Evolutionary conservation across 169 alveolate species (phyloP), one percentile per base, ranked within the genome.

Genomic region (Hammondia hammondi): DNA sequence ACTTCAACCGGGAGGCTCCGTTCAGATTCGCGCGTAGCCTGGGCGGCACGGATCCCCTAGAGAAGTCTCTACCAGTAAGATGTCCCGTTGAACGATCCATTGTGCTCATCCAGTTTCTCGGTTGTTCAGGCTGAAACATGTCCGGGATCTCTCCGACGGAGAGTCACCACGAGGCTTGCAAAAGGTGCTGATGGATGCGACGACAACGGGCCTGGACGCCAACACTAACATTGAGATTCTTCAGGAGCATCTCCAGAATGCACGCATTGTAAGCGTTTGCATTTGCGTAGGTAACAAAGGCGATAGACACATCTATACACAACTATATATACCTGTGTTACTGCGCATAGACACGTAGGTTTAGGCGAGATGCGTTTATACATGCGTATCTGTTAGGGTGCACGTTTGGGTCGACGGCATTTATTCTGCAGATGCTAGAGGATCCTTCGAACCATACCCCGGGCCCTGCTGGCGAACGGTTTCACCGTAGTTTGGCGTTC

Each of bases 121-220:
- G 27, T 1, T 21, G 32, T 82, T 19, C 90, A 82, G 90, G 9
- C 27, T 82, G 70, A 82, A 24, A 43, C 90, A 37, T 70, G 7
- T 82, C 39, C 71, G 70, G 37, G 70, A 82, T 24, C 37, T 82
- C 52, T 9, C 90, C 52, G 90, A 82, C 90, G 70, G 71, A 6
- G 24, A 17, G 32, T 82, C 90, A 5, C 90, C 90, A 17, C 72
- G 24, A 9, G 90, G 71, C 17, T 52, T 82, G 37, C 57, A 52
- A 9, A 43, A 77, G 87, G 48, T 32, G 27, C 29, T 77, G 56
- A 14, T 77, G 21, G 56, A 77, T 32, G 87, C 87, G 24, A 46
- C 87, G 27, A 7, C 48, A 14, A 21, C 48, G 10, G 87, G 48
- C 5, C 48, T 77, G 48, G 32, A 77, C 87, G 87, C 32, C 87